These are phyloP conservation scores for Hsuehochloa calcarea DNA, from an alignment of 176 grass and related monocot genomes.

Conservation along the genomic window DNA sequence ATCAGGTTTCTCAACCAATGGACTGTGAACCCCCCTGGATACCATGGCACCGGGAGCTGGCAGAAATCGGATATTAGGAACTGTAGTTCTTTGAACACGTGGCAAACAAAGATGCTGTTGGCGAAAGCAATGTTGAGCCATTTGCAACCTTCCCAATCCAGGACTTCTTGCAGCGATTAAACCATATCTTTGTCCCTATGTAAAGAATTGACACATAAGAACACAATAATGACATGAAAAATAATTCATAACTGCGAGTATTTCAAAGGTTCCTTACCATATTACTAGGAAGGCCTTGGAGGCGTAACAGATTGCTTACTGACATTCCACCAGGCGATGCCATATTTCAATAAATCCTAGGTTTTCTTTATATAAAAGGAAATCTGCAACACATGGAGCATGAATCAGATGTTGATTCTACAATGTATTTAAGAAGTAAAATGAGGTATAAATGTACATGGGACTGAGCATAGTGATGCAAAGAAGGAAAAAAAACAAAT, in stretches of 20 bases:
- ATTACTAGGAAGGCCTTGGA: conserved; percentile 39
- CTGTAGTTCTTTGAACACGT: conserved; percentile 22
- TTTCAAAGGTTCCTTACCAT: conserved; percentile 18
- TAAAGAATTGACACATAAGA: neutral
- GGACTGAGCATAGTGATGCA: too few species aligned
- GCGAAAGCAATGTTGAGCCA: conserved; percentile 27
- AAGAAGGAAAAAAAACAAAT: too few species aligned
- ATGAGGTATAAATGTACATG: too few species aligned
- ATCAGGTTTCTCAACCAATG: conserved; percentile 34
- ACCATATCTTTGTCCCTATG: conserved; percentile 24
- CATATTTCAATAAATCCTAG: conserved; percentile 26
- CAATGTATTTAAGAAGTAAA: too few species aligned
- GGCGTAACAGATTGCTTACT: conserved; percentile 13
- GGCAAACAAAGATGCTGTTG: conserved; percentile 21
- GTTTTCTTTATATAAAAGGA: too few species aligned
- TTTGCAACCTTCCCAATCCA: neutral
- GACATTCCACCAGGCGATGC: conserved; percentile 33
- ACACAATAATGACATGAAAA: neutral
- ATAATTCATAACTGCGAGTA: neutral
- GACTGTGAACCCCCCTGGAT: conserved; percentile 39
- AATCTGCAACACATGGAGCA: too few species aligned
- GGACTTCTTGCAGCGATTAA: neutral
- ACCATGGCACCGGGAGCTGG: conserved; percentile 16
- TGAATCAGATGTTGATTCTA: too few species aligned
- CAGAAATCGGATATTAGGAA: neutral